phyloP scores from a whole-genome alignment of 23 red algal species.

The Agarophyton chilense region DNA sequence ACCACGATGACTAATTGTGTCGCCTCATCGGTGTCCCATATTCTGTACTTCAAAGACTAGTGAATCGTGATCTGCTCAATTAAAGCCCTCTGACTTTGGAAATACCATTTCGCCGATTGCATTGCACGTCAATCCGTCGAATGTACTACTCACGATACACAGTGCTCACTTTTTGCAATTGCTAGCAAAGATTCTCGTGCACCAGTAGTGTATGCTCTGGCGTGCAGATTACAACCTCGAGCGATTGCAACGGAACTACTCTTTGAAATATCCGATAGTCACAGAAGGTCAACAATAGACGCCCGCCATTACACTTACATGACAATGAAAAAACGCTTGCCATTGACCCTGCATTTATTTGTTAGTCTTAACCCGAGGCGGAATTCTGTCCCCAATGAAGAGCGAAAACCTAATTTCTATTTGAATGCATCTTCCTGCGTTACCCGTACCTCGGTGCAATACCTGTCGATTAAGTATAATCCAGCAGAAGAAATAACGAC shows the following conservation, averaged over 20 bases:
- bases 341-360: too few species aligned
- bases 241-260: background rate
- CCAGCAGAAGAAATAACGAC: background rate
- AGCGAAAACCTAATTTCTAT: background rate
- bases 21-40: background rate
- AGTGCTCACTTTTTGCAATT: background rate
- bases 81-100: slow-evolving; percentile 26
- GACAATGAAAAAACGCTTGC: too few species aligned
- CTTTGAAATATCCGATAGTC: too few species aligned
- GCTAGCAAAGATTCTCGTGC: too few species aligned
- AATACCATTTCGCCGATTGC: background rate
- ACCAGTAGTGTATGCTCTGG: too few species aligned
- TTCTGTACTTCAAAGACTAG: slow-evolving; percentile 22
- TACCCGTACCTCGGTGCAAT: background rate
- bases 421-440: background rate
- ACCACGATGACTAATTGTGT: slow-evolving; percentile 74
- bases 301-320: too few species aligned
- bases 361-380: background rate
- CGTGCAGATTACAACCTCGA: too few species aligned
- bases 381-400: background rate
- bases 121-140: background rate
- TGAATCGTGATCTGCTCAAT: slow-evolving; percentile 10
- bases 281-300: too few species aligned
- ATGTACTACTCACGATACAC: background rate
- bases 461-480: too few species aligned